phyloP scores from a whole-genome alignment of 352 stramenopile genomes.

The Phytopythium boreale region DNA sequence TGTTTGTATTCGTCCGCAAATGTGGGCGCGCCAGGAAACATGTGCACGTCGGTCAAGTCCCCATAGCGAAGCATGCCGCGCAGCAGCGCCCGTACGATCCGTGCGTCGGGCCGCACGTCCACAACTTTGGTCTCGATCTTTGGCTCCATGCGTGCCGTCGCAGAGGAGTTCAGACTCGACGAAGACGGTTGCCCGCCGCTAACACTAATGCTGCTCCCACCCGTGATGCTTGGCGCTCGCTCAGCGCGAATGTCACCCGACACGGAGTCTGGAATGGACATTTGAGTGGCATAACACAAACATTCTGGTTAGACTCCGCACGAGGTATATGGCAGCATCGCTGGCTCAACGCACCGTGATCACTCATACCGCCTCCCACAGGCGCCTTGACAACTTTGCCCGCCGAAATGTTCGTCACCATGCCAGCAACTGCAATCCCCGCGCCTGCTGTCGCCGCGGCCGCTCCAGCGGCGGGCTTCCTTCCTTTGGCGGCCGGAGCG shows the following conservation, averaged over 20 bases:
- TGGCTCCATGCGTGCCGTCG: constrained; percentile 39
- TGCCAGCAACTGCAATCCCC: constrained; percentile 5
- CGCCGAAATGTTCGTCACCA: constrained; percentile 60
- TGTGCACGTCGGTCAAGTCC: constrained; percentile 69
- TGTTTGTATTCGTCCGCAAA: constrained; percentile 81
- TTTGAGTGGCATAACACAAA: not conserved
- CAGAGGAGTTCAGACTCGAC: not conserved
- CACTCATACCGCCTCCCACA: not conserved
- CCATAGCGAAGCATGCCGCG: constrained; percentile 73
- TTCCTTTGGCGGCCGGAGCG: constrained; percentile 16
- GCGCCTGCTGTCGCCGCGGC: not conserved
- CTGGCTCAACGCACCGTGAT: constrained; percentile 8
- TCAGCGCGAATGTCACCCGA: not conserved
- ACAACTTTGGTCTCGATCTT: constrained; percentile 36
- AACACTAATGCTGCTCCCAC: not conserved
- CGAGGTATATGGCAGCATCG: constrained; percentile 12
- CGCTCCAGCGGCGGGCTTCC: constrained; percentile 19
- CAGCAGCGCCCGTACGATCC: constrained; percentile 67
- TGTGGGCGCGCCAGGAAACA: constrained; percentile 44
- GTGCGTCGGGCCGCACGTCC: constrained; percentile 49
- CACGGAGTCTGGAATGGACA: not conserved
- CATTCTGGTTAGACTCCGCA: not conserved
- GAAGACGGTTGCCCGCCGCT: not conserved
- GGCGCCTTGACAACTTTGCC: constrained; percentile 44
- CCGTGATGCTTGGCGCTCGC: too few relatives aligned